Base-by-base conservation (phyloP, 208 protist genomes). In the Crithidia mellificae region DNA sequence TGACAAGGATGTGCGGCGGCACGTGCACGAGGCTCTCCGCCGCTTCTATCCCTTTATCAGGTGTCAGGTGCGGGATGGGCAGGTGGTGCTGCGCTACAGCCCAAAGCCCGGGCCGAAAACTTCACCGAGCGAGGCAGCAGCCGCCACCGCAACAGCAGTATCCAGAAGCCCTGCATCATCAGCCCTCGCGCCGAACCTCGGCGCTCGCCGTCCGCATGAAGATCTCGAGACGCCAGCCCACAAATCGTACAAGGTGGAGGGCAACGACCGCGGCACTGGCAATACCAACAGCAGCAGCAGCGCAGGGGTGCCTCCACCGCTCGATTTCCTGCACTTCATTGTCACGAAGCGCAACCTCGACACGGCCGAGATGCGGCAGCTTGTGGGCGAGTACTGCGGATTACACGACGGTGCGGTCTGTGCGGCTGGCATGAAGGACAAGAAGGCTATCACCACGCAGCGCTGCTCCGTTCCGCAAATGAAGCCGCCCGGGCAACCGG, bases 351-450 rank as follows among this genome's bases (percentile, higher is more conserved):
- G 82, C 22, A 92, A 92, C 50, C 53, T 92, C 20, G 93, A 98
- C 69, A 93, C 91, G 14, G 56, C 78, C 17, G 82, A 92, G 53
- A 79, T 92, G 74, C 63, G 90, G 22, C 59, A 70, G 15, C 57
- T 89, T 3, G 38, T 98, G 2, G 79, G 81, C 15, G 63, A 80
- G 39, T 57, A 79, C 62, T 85, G 91, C 36, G 19, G 54, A 7
- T 66, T 94, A 11, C 50, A 57, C 22, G 68, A 71, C 7, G 71
- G 74, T 1, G 9, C 55, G n/a, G 83, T 98, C 11, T 83, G 81
- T 41, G 83, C 85, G 3, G 95, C 96, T 0, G 96, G 96, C 49
- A 90, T 97, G 66, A 98, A 98, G 67, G 96, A 98, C 68, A 93
- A 95, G 68, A 76, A 79, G 46, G 95, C 78, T 19, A 61, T 97